Base-by-base conservation (phyloP, 2,329 filamentous ascomycete genomes). In the Ramularia collo-cygni region DNA sequence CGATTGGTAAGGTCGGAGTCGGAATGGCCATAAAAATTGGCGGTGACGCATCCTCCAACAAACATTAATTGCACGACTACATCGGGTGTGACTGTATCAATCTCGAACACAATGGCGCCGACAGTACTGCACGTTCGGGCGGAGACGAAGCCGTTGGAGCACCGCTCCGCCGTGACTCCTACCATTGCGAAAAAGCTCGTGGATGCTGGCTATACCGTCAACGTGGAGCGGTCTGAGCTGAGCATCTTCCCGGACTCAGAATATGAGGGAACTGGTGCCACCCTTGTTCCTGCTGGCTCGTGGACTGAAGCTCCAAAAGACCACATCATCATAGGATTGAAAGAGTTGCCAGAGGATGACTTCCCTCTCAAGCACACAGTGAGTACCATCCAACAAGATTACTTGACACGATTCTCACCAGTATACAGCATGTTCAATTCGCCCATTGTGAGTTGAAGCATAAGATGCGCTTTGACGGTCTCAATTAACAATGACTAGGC, bases 361-460 rank as follows among this genome's bases (percentile, higher is more conserved):
- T 79, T 63, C 42, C 80, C 83, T 29, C 74, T 88, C 38, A 77
- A 82, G 67, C 83, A 90, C 60, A 77, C 77, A 15, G 52, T 55
- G 44, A 33, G 47, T 42, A 21, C 15, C 14, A n/a, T 14, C 7
- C 21, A 24, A 6, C 21, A 24, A 6, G 8, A 16, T 28, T 8
- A 24, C 16, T 26, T 6, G 6, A 18, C 27, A 37, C 12, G 15
- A 16, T 24, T 24, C 21, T 24, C 6, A 24, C 21, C 5, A 30
- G 13, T 15, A 9, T n/a, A 15, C 31, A 57, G 50, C 60, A 63
- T 42, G 59, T 64, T 8, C 60, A 63, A 46, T 64, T 64, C 43
- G 60, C 60, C 15, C 61, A 64, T 35, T 63, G 59, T 56, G 19
- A 40, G 53, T 46, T 10, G 12, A 37, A 1, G 10, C 16, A 26